phyloP scores from a whole-genome alignment of 805 yeast genomes.

The Metschnikowia picachoensis region DNA sequence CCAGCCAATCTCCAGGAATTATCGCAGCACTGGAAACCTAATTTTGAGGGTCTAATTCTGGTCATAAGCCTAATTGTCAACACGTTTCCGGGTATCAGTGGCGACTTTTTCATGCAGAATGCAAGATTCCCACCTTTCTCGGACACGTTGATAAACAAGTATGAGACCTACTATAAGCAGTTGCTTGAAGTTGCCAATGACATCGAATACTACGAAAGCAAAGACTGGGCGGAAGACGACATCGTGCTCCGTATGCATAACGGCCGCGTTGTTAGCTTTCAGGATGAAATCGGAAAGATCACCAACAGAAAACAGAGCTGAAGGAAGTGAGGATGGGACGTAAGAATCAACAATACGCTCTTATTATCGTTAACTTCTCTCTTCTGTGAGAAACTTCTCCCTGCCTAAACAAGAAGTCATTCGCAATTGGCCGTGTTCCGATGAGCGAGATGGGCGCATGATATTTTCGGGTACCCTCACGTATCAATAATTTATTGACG shows the following conservation, averaged over 20 bases:
- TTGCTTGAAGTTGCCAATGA: slow-evolving; percentile 22
- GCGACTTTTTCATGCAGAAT: slow-evolving; percentile 33
- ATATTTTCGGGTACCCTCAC: too few species aligned
- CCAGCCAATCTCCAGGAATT: slow-evolving; percentile 37
- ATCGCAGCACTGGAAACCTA: slow-evolving; percentile 17
- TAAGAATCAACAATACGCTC: too few species aligned
- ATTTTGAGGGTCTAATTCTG: slow-evolving; percentile 23
- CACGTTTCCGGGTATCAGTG: slow-evolving; percentile 28
- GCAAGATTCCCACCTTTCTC: slow-evolving; percentile 35
- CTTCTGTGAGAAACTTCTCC: too few species aligned
- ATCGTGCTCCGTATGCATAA: slow-evolving; percentile 30
- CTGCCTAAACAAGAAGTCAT: too few species aligned
- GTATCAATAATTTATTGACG: too few species aligned
- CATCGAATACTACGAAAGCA: slow-evolving; percentile 31
- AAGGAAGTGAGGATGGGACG: too few species aligned
- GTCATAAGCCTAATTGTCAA: slow-evolving; percentile 29
- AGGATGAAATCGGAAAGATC: slow-evolving; percentile 2
- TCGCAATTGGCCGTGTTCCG: too few species aligned
- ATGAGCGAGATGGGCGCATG: too few species aligned
- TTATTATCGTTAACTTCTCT: too few species aligned
- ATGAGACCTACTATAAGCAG: slow-evolving; percentile 20
- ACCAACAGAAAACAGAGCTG: neutral
- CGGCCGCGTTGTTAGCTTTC: slow-evolving; percentile 2
- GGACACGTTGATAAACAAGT: slow-evolving; percentile 21
- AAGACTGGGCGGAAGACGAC: slow-evolving; percentile 38